Percentiles rank a stretch among this genome's conserved stretches.
These are phyloP conservation scores for Paramecium pentaurelia DNA, from an alignment of 73 alveolate species.

Conservation along the genomic window DNA sequence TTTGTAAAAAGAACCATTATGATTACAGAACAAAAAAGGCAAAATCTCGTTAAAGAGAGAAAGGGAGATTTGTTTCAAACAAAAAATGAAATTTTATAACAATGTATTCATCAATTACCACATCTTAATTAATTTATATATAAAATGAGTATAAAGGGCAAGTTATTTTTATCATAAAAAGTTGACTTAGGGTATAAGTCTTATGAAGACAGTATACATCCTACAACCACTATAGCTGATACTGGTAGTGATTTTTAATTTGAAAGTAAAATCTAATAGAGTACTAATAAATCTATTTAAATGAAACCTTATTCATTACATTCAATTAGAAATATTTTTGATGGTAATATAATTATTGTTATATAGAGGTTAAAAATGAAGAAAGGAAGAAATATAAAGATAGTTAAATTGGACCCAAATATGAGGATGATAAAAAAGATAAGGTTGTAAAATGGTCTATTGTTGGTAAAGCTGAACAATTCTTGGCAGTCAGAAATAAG, in stretches of 20 bases:
- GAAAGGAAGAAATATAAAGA: conserved; percentile 32
- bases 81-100: neutral
- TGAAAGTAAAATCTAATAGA: neutral
- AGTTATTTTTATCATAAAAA: neutral
- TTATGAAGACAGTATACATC: neutral
- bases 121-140: neutral
- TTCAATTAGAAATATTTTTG: neutral
- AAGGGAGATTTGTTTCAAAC: neutral
- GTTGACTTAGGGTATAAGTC: neutral
- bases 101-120: neutral
- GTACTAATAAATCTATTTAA: neutral
- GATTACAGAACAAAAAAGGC: neutral
- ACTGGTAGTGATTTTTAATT: neutral
- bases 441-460: neutral
- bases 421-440: neutral
- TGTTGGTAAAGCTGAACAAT: neutral
- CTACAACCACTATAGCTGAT: neutral
- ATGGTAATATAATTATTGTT: neutral
- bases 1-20: neutral
- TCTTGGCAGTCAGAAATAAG: neutral
- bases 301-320: neutral
- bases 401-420: neutral
- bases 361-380: neutral
- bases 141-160: neutral
- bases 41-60: neutral